Evolutionary conservation across 2,329 filamentous ascomycete genomes (phyloP), one percentile per base, ranked within the genome.

Genomic region (Drechslerella dactyloides): DNA sequence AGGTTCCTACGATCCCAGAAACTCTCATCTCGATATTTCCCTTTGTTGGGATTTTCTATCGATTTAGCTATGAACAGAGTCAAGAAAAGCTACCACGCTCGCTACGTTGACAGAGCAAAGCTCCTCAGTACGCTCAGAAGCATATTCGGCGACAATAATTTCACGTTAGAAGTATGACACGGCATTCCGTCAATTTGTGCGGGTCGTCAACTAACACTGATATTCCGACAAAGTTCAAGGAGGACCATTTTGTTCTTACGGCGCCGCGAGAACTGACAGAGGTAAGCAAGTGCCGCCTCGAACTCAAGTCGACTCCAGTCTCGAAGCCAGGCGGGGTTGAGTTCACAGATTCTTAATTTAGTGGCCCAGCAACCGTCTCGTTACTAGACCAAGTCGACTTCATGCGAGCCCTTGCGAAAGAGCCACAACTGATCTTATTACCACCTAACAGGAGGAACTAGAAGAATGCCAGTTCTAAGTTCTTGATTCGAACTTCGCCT

Each of bases 181-280:
- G 21, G 19, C 44, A 48, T 10, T 48, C 6, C 40, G 3, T 15
- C 44, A 19, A 48, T 4, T 4, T 21, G 17, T 11, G 5, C 15
- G 21, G 44, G 8, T 19, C 6, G 17, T 11, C 4, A 10, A 48
- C 44, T 48, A 11, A 48, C 17, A 48, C 19, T 42, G 11, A 13
- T 42, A 13, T 6, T 17, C 2, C 15, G 4, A 10, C 5, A 48
- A 2, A 48, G 44, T 48, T 48, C 44, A 48, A 48, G 19, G 44
- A 19, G 8, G 44, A 48, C 6, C 44, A 48, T 23, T 48, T 48
- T 17, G 19, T 48, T 10, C 44, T 48, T 4, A 48, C 19, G 7
- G 44, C 44, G 44, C 44, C 44, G 19, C 44, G 44, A 5, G 44
- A 48, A 48, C 17, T 48, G 19, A 48, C 44, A 48, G n/a, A 23